A percentile compares a stretch with the other conserved stretches of the same genome.
Conservation (phyloP, 2,329 filamentous ascomycete genomes). For the Macrophomina tecta region DNA sequence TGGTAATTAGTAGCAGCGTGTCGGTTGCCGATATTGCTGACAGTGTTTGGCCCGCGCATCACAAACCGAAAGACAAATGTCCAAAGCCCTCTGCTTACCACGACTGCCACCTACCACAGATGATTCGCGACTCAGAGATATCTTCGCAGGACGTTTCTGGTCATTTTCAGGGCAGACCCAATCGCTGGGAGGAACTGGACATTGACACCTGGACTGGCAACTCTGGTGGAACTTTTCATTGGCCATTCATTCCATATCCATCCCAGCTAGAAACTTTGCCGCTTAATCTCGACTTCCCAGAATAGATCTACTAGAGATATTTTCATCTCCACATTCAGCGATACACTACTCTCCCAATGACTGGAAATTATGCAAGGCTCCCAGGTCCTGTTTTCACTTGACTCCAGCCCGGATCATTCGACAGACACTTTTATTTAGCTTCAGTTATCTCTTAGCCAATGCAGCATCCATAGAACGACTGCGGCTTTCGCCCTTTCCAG, state of each 20-base stretch:
- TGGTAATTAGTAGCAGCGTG: not conserved
- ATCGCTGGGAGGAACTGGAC: not conserved
- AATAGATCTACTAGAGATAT: no score
- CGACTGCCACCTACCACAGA: no score
- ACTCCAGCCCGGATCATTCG: not conserved
- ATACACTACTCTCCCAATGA: no score
- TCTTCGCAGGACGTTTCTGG: not conserved
- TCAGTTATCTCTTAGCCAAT: not conserved
- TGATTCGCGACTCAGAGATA: no score
- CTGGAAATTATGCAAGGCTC: no score
- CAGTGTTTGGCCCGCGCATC: not conserved
- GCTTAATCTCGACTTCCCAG: not conserved
- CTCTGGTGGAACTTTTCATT: not conserved
- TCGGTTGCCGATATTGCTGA: not conserved
- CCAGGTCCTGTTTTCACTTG: no score
- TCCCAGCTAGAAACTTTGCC: not conserved
- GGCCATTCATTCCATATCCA: not conserved
- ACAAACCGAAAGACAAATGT: no score
- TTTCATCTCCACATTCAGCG: no score
- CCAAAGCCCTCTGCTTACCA: no score
- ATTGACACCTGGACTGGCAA: not conserved
- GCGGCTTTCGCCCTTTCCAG: conserved; percentile 43
- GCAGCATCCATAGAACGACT: conserved; percentile 30
- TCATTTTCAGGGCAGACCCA: not conserved
- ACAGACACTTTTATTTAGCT: not conserved